A percentile compares a stretch with the other conserved stretches of the same genome.
Conservation (phyloP, 805 yeast species). For the Metschnikowia matae region DNA sequence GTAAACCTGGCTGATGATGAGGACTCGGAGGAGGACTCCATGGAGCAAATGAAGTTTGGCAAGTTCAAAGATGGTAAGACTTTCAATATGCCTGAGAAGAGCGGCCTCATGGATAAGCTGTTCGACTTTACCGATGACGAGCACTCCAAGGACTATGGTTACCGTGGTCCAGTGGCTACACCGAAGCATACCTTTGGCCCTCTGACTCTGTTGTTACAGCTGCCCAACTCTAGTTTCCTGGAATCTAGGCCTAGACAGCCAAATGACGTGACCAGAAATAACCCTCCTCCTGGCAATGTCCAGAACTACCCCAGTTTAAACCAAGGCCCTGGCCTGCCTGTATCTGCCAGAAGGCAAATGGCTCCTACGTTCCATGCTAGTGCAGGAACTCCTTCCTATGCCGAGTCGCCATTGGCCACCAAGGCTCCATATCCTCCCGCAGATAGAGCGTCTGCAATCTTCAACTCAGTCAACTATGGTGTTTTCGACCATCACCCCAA, state of each 20-base stretch:
- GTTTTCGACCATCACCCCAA: conserved; percentile 44
- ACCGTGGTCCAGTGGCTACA: conserved; percentile 8
- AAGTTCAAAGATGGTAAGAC: conserved; percentile 3
- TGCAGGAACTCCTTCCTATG: conserved; percentile 23
- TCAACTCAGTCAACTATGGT: conserved; percentile 22
- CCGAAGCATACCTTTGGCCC: conserved; percentile 2
- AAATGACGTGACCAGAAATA: conserved; percentile 28
- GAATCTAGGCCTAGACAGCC: conserved; percentile 31
- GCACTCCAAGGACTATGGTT: conserved; percentile 9
- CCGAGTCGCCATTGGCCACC: conserved; percentile 15
- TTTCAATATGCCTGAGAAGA: neutral
- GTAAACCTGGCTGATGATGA: conserved; percentile 22
- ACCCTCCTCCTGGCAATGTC: neutral
- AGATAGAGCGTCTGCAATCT: conserved; percentile 16
- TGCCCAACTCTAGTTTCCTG: conserved; percentile 23
- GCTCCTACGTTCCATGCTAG: conserved; percentile 31
- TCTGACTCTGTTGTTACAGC: neutral
- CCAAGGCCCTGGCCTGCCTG: conserved; percentile 27
- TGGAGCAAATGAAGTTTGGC: conserved; percentile 17
- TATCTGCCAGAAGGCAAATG: conserved; percentile 27
- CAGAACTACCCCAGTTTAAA: neutral
- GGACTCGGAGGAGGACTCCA: conserved; percentile 16
- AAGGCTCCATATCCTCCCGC: conserved; percentile 25
- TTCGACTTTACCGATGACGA: conserved; percentile 6
- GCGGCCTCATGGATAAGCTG: neutral